Conservation (phyloP, 345 rosid species). For the Barbarea vulgaris region DNA sequence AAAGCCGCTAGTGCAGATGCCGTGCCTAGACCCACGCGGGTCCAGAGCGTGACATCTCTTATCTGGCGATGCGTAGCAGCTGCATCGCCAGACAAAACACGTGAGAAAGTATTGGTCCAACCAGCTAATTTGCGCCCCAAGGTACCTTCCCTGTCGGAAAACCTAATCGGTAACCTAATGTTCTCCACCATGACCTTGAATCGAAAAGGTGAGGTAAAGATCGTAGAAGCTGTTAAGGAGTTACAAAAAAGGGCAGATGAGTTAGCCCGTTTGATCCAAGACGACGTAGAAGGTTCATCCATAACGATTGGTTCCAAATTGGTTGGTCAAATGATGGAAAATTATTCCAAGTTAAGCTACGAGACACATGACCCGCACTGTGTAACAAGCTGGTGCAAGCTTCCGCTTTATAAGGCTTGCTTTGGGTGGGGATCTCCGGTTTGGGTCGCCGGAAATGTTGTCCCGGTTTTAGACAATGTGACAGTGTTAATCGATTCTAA, state of each 20-base stretch:
- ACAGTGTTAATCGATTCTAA: constrained; percentile 37
- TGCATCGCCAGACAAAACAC: neutral
- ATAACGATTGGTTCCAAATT: constrained; percentile 11
- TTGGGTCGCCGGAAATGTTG: constrained; percentile 42
- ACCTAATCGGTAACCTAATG: constrained; percentile 39
- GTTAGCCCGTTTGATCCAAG: neutral
- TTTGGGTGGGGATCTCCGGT: constrained; percentile 56
- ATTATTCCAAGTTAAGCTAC: constrained; percentile 4
- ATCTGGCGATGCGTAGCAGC: constrained; percentile 33
- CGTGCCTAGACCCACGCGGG: constrained; percentile 30
- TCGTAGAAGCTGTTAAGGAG: neutral
- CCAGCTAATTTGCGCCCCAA: constrained; percentile 42
- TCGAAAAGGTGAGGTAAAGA: too few relatives aligned
- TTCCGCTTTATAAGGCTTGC: constrained; percentile 46
- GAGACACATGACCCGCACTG: constrained; percentile 30
- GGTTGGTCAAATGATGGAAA: too few relatives aligned
- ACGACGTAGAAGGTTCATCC: neutral
- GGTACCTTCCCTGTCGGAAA: constrained; percentile 33
- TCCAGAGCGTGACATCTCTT: constrained; percentile 39
- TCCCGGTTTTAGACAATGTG: constrained; percentile 22
- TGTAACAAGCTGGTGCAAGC: constrained; percentile 48
- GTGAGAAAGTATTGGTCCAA: constrained; percentile 19
- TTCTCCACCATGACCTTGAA: constrained; percentile 8
- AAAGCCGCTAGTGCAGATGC: neutral
- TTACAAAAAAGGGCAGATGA: neutral